phyloP scores from a whole-genome alignment of 306 rosid species.

The Abrus pulchellus region DNA sequence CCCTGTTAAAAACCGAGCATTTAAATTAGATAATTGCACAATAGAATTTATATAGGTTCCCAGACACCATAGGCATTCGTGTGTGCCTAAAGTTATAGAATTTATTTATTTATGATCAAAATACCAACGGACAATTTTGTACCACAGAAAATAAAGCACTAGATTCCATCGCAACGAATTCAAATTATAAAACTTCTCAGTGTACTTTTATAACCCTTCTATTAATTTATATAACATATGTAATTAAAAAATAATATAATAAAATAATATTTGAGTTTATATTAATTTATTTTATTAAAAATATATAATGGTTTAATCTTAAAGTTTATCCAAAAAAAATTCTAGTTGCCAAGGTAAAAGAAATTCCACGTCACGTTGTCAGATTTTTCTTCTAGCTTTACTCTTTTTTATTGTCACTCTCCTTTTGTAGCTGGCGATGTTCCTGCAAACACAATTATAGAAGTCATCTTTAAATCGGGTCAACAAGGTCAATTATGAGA shows the following conservation, averaged over 20 bases:
- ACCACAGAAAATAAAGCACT: constrained; percentile 41
- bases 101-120: constrained; percentile 44
- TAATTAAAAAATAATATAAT: too few relatives aligned
- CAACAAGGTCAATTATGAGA: neutral
- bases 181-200: neutral
- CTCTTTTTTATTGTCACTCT: constrained; percentile 17
- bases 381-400: constrained; percentile 1
- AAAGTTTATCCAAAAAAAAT: neutral
- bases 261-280: too few relatives aligned
- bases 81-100: constrained; percentile 39
- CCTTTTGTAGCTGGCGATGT: constrained; percentile 16
- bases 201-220: neutral
- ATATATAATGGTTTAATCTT: too few relatives aligned
- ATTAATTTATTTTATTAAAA: too few relatives aligned
- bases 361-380: neutral
- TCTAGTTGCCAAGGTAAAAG: neutral
- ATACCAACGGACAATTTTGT: constrained; percentile 12
- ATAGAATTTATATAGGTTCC: too few relatives aligned
- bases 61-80: neutral
- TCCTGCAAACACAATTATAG: neutral
- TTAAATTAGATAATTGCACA: constrained; percentile 17
- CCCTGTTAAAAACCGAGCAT: constrained; percentile 1
- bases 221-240: too few relatives aligned
- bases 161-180: constrained; percentile 31
- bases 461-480: neutral